Conservation (phyloP, 371 early-diverging fungal species). For the Mortierella polycephala region DNA sequence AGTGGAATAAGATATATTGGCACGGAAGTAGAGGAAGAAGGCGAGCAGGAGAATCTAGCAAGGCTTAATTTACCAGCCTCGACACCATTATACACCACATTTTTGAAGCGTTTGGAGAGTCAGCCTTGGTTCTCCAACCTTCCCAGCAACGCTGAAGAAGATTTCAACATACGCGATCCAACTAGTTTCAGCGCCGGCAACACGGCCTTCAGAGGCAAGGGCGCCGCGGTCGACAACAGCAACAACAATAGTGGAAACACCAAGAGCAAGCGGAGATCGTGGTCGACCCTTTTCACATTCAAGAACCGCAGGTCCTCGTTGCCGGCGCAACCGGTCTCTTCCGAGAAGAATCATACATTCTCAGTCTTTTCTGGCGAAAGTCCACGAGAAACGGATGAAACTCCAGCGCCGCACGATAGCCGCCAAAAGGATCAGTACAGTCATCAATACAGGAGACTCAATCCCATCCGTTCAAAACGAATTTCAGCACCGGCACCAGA, state of each 20-base stretch:
- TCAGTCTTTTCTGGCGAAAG: not conserved
- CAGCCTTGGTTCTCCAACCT: constrained; percentile 24
- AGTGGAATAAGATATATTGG: not conserved
- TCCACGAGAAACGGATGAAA: not conserved
- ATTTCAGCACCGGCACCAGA: not conserved
- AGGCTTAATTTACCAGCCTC: not conserved
- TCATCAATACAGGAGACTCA: no score
- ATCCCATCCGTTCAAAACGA: not conserved
- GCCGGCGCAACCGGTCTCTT: constrained; percentile 13
- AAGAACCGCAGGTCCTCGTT: constrained; percentile 20
- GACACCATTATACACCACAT: constrained; percentile 10
- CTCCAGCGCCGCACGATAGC: not conserved
- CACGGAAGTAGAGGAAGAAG: not conserved
- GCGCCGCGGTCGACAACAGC: not conserved
- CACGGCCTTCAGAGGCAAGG: constrained; percentile 9
- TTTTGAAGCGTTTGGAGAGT: constrained; percentile 18
- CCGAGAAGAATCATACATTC: constrained; percentile 9
- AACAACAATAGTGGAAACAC: not conserved
- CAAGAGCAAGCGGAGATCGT: constrained; percentile 21
- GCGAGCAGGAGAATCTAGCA: not conserved
- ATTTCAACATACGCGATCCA: constrained; percentile 16
- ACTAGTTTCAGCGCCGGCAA: constrained; percentile 13
- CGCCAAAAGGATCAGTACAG: no score
- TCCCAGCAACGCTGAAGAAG: not conserved
- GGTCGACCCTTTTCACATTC: constrained; percentile 18